Evolutionary conservation across 768 basidiomycete species (phyloP), one percentile per base, ranked within the genome.

Genomic region (Suillus americanus): DNA sequence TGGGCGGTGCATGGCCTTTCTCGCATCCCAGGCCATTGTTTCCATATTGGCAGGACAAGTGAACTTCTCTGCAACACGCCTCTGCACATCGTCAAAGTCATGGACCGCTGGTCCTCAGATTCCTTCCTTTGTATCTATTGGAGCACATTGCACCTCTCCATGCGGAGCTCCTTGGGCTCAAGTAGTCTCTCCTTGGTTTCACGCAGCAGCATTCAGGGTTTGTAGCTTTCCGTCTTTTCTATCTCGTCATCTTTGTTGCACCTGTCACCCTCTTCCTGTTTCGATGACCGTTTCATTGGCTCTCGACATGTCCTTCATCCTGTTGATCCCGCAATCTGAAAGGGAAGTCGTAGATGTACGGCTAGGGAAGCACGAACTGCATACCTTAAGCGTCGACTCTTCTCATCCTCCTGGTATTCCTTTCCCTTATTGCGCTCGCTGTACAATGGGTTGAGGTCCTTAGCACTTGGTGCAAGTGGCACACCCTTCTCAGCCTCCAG

Each of bases 381-480:
- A 40, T 63, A 83, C 84, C 80, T 74, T 68, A 40, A 10, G 16
- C 71, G 73, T 63, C 81, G 80, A 30, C 72, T 69, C 35, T 69
- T 61, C 20, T 69, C 56, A 43, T 74, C 70, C 3, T 83, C 80
- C 54, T 25, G 16, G 10, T 18, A 1, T 40, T 71, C 68, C 20
- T 74, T 65, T 5, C 67, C 66, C 37, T 70, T 66, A 53, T 55
- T 56, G 5, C 60, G 67, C 51, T 78, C 72, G 60, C 75, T 69
- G 73, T 95, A 95, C 92, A 92, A 95, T 6, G 92, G 92, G 30
- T 86, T 88, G 13, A 92, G 83, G 66, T 95, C 93, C 69, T 92
- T 89, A 6, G 81, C 83, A 3, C 86, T 83, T 0, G 93, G 93
- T 2, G 89, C 92, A 5, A 94, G 79, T 2, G 90, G 81, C 8